These are phyloP conservation scores for Cryptococcus maquisensis DNA, from an alignment of 1,284 basidiomycete genomes.

Conservation along the genomic window DNA sequence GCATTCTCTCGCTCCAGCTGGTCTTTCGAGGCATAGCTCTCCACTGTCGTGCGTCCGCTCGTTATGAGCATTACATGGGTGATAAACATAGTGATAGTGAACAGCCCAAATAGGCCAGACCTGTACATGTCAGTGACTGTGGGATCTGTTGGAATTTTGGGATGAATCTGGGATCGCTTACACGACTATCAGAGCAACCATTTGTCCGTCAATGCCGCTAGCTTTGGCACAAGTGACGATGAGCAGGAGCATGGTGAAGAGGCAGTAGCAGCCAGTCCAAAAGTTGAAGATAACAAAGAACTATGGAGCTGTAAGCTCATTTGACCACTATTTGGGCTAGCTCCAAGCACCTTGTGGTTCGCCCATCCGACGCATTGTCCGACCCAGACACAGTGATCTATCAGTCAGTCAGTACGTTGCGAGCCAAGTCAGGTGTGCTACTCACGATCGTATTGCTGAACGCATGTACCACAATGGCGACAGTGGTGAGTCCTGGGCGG, in stretches of 20 bases:
- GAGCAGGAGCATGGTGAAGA: constrained; percentile 33
- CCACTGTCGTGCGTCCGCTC: constrained; percentile 38
- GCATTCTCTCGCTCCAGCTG: constrained; percentile 37
- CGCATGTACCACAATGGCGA: constrained; percentile 46
- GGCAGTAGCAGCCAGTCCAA: constrained; percentile 40
- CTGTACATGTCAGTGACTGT: constrained; percentile 15
- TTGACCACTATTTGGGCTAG: background rate
- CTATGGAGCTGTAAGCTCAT: constrained; percentile 14
- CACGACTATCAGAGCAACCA: constrained; percentile 39
- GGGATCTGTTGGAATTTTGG: background rate
- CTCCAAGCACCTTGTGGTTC: constrained; percentile 40
- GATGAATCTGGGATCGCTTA: constrained; percentile 16
- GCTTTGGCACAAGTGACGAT: constrained; percentile 22
- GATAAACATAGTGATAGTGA: constrained; percentile 36
- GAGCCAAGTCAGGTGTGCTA: background rate
- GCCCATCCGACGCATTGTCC: constrained; percentile 47
- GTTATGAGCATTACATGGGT: constrained; percentile 40
- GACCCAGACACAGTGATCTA: constrained; percentile 46
- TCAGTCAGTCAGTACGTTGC: background rate
- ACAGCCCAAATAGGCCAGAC: constrained; percentile 37
- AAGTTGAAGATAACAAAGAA: constrained; percentile 45
- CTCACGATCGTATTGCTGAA: constrained; percentile 42
- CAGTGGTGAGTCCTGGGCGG: constrained; percentile 48
- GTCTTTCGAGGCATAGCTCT: constrained; percentile 35
- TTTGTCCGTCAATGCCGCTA: constrained; percentile 34